Percentiles rank a stretch among this genome's conserved stretches.
These are phyloP conservation scores for Leccinum uliginosum DNA, from an alignment of 768 basidiomycete species.

Conservation along the genomic window DNA sequence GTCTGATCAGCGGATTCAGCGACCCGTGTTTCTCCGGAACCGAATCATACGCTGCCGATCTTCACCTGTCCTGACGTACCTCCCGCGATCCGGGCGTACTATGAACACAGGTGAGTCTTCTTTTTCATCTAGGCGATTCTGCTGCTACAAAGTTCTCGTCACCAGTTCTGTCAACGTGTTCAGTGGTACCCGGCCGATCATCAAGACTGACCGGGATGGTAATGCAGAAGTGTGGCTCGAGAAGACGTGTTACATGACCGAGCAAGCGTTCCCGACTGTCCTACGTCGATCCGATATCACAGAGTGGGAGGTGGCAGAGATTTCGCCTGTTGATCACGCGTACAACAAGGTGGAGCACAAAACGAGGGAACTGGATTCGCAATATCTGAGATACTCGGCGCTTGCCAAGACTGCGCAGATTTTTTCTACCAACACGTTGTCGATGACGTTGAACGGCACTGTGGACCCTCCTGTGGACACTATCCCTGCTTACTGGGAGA, in stretches of 20 bases:
- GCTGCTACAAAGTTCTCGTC: slow-evolving; percentile 1
- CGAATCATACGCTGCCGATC: slow-evolving; percentile 69
- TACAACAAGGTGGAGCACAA: slow-evolving; percentile 76
- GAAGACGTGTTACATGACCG: slow-evolving; percentile 83
- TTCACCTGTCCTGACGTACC: slow-evolving; percentile 86
- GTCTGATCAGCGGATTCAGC: slow-evolving; percentile 85
- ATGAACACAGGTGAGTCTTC: slow-evolving; percentile 69
- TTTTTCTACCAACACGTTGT: slow-evolving; percentile 73
- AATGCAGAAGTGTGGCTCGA: slow-evolving; percentile 80
- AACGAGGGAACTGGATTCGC: slow-evolving; percentile 68
- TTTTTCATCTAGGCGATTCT: slow-evolving; percentile 4
- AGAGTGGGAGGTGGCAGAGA: slow-evolving; percentile 62
- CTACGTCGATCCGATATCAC: slow-evolving; percentile 86
- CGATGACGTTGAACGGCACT: slow-evolving; percentile 82
- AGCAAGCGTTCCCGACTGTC: slow-evolving; percentile 88
- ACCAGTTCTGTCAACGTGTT: slow-evolving; percentile 78
- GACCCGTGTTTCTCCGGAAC: slow-evolving; percentile 79
- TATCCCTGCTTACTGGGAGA: slow-evolving; percentile 68
- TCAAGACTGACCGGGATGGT: slow-evolving; percentile 59
- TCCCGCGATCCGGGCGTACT: slow-evolving; percentile 74
- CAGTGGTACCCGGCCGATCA: slow-evolving; percentile 66
- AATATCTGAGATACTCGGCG: slow-evolving; percentile 70
- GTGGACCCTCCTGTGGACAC: slow-evolving; percentile 79
- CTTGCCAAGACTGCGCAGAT: slow-evolving; percentile 71
- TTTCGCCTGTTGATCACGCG: slow-evolving; percentile 84